Conservation (phyloP, 257 asterid species). For the Nicotiana tomentosiformis region DNA sequence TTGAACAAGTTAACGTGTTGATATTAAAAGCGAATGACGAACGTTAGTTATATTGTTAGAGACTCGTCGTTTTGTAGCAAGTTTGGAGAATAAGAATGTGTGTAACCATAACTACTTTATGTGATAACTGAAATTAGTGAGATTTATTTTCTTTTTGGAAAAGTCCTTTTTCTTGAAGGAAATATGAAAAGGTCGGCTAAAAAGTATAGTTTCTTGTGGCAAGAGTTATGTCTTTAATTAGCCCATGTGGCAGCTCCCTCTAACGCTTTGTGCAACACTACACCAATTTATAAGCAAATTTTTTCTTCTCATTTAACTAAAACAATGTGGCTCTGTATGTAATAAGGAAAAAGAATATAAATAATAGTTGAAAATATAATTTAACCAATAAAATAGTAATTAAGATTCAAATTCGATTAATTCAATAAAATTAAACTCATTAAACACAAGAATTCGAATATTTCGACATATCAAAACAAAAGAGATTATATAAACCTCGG, state of each 20-base stretch:
- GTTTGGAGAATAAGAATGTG: not conserved
- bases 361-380: too few relatives aligned
- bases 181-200: not conserved
- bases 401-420: too few relatives aligned
- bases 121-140: not conserved
- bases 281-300: not conserved
- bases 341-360: not conserved
- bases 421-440: too few relatives aligned
- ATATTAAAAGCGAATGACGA: not conserved
- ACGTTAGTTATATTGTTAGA: slow-evolving; percentile 5
- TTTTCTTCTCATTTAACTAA: not conserved
- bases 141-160: not conserved
- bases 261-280: not conserved
- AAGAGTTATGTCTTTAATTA: not conserved
- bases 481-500: too few relatives aligned
- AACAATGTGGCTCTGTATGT: not conserved
- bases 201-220: not conserved
- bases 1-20: slow-evolving; percentile 1
- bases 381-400: too few relatives aligned
- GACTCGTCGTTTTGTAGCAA: not conserved
- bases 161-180: not conserved
- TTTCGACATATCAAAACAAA: too few relatives aligned
- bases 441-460: too few relatives aligned
- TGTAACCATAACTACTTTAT: not conserved
- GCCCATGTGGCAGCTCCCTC: not conserved